Conservation (phyloP, 2,329 filamentous ascomycete genomes). For the Colletotrichum viniferum region DNA sequence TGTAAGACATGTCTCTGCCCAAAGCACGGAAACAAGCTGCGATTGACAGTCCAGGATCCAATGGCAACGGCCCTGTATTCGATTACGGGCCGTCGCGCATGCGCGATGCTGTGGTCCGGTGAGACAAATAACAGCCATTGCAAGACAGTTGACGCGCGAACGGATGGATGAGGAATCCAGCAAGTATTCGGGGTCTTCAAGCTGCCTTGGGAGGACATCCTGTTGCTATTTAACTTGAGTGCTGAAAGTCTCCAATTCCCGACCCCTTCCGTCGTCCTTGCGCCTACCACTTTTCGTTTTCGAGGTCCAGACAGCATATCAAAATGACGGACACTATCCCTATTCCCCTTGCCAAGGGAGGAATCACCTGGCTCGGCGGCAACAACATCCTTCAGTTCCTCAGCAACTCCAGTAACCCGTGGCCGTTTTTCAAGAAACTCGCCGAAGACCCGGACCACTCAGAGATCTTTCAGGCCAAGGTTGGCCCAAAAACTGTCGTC, state of each 20-base stretch:
- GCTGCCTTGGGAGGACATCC: not conserved
- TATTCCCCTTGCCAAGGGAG: too few relatives aligned
- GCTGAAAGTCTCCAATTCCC: too few relatives aligned
- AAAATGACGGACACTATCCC: too few relatives aligned
- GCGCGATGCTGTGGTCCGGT: not conserved
- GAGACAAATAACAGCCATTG: not conserved
- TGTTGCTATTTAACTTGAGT: not conserved
- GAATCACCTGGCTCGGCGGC: too few relatives aligned
- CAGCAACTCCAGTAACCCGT: constrained; percentile 34
- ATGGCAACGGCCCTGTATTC: not conserved
- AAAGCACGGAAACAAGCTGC: not conserved
- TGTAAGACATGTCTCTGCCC: constrained; percentile 6
- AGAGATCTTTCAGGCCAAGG: constrained; percentile 33
- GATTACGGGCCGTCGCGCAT: constrained; percentile 16
- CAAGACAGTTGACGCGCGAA: not conserved
- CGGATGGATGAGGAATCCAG: not conserved
- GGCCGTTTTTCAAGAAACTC: constrained; percentile 40
- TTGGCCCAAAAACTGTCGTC: constrained; percentile 38
- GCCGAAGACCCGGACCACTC: too few relatives aligned
- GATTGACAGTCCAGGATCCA: not conserved
- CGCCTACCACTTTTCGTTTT: too few relatives aligned
- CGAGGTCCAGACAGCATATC: too few relatives aligned
- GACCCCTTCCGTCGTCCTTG: too few relatives aligned
- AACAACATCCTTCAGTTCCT: constrained; percentile 30
- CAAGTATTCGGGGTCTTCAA: not conserved